Evolutionary conservation across 768 basidiomycete genomes (phyloP).

Genomic region (Hygrocybe punicea): DNA sequence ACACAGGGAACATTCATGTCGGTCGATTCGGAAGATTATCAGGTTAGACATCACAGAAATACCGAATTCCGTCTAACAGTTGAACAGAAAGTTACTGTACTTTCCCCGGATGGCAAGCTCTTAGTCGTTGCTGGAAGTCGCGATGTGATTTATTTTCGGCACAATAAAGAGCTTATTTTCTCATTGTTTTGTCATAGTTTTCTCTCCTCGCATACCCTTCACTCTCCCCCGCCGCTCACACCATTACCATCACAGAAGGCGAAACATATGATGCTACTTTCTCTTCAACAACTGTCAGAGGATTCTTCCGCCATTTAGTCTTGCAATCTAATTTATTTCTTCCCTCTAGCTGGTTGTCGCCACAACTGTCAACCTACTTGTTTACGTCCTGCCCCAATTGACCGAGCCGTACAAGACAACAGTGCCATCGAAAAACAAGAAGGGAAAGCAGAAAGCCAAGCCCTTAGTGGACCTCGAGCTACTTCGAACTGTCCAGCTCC

Average conservation of each 20-base stretch:
- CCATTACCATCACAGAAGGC: conserved; percentile 59
- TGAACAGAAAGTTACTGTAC: conserved; percentile 79
- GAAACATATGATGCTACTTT: conserved; percentile 86
- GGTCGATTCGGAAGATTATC: conserved; percentile 71
- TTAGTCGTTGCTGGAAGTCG: conserved; percentile 72
- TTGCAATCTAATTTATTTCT: not conserved
- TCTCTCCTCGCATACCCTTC: conserved; percentile 64
- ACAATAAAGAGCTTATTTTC: conserved; percentile 8
- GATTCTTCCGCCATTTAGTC: not conserved
- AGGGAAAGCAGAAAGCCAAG: conserved; percentile 43
- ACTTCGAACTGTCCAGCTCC: conserved; percentile 52
- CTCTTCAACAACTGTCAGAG: conserved; percentile 57
- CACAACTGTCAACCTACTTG: conserved; percentile 59
- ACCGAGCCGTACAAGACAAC: conserved; percentile 13
- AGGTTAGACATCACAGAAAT: conserved; percentile 52
- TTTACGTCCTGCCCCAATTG: conserved; percentile 53
- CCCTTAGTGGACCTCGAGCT: conserved; percentile 37
- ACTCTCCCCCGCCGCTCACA: conserved; percentile 45
- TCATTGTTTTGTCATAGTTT: conserved; percentile 39
- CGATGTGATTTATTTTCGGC: conserved; percentile 45
- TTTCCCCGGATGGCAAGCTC: conserved; percentile 66
- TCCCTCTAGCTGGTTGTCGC: conserved; percentile 56
- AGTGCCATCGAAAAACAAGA: conserved; percentile 35
- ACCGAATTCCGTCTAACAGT: conserved; percentile 1
- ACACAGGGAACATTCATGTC: conserved; percentile 61